phyloP scores from a whole-genome alignment of 225 moss, liverwort and hornwort genomes.

The Marchantia polymorpha region DNA sequence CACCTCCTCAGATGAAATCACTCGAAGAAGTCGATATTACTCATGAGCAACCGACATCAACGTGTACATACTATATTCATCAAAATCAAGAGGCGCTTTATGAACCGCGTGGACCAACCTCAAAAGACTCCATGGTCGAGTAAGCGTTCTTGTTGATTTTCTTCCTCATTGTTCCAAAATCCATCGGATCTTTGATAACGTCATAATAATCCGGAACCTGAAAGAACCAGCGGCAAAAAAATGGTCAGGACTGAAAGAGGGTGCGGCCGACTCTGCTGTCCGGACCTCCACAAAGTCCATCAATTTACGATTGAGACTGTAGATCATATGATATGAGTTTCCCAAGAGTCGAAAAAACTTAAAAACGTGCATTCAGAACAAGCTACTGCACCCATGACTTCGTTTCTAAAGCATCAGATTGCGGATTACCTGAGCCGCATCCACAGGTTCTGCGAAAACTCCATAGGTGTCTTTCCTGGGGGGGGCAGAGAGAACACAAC shows the following conservation, averaged over 20 bases:
- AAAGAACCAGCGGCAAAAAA: neutral
- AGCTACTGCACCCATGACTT: neutral
- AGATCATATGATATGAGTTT: neutral
- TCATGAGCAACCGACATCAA: too few species aligned
- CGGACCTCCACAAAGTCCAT: neutral
- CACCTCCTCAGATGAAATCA: too few species aligned
- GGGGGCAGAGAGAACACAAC: neutral
- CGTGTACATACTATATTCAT: too few species aligned
- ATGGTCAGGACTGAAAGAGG: neutral
- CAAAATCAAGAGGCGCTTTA: neutral
- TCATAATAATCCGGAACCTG: conserved; percentile 99
- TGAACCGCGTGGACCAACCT: conserved; percentile 42
- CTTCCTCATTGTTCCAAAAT: conserved; percentile 96
- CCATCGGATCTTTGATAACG: conserved; percentile 99
- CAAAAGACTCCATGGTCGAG: conserved; percentile 55
- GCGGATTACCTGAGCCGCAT: conserved; percentile 58
- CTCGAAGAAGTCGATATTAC: too few species aligned
- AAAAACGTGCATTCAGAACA: neutral
- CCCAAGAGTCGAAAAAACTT: neutral
- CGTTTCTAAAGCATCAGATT: neutral
- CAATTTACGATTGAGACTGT: neutral
- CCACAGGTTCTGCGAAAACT: conserved; percentile 98
- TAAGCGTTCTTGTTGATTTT: conserved; percentile 77
- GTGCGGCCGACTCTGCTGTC: neutral
- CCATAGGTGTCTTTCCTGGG: conserved; percentile 98